These are phyloP conservation scores for Lachancea dasiensis DNA, from an alignment of 805 yeast species.

Conservation along the genomic window DNA sequence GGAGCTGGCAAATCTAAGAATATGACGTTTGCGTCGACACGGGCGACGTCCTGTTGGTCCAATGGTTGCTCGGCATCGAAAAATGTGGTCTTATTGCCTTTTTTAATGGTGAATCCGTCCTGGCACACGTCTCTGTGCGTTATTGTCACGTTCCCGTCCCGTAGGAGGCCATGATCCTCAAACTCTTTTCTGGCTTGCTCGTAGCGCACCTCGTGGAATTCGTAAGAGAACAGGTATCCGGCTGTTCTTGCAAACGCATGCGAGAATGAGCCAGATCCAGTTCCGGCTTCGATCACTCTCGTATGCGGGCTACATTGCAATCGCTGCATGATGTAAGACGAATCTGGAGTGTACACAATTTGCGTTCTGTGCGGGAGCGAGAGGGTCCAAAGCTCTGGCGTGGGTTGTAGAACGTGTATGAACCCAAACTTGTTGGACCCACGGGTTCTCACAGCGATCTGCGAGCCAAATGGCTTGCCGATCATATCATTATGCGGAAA, in stretches of 20 bases:
- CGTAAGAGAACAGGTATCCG: conserved; percentile 77
- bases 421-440: conserved; percentile 61
- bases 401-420: conserved; percentile 81
- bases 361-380: conserved; percentile 96
- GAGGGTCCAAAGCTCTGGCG: conserved; percentile 95
- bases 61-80: conserved; percentile 6
- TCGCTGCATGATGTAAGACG: conserved; percentile 83
- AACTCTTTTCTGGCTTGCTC: conserved; percentile 76
- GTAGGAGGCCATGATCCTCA: conserved; percentile 55
- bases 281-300: conserved; percentile 91
- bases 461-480: conserved; percentile 77
- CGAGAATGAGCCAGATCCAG: conserved; percentile 94
- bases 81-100: conserved; percentile 20
- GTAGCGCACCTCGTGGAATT: conserved; percentile 83
- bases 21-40: conserved; percentile 60
- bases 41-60: conserved; percentile 22
- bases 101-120: conserved; percentile 63
- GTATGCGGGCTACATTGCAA: conserved; percentile 68
- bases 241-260: conserved; percentile 87
- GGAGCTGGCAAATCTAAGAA: conserved; percentile 95
- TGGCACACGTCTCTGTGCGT: conserved; percentile 92
- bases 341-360: conserved; percentile 94
- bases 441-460: conserved; percentile 60
- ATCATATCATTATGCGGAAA: conserved; percentile 83
- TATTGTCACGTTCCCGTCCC: conserved; percentile 45